Evolutionary conservation across 1,284 basidiomycete genomes (phyloP).

Genomic region (Ustilago curta): DNA sequence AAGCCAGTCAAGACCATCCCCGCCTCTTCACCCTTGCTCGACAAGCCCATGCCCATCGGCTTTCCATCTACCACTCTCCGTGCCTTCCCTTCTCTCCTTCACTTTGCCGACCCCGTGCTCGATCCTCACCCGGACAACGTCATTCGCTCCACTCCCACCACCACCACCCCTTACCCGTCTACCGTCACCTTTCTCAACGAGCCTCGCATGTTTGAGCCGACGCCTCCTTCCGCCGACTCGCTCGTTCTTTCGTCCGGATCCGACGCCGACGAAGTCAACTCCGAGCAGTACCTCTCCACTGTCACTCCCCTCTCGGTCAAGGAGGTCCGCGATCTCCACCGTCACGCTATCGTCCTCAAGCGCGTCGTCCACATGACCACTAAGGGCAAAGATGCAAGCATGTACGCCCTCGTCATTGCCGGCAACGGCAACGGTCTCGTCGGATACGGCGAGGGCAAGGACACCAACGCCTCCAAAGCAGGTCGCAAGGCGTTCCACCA

Average conservation of each 20-base stretch:
- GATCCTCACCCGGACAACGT: constrained; percentile 61
- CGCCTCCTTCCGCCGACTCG: constrained; percentile 54
- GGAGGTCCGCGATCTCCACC: constrained; percentile 63
- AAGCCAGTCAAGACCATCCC: constrained; percentile 27
- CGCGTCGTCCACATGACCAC: constrained; percentile 83
- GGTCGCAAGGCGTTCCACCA: constrained; percentile 77
- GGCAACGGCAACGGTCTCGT: constrained; percentile 87
- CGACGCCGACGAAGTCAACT: constrained; percentile 59
- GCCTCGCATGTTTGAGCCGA: constrained; percentile 56
- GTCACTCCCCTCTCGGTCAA: constrained; percentile 63
- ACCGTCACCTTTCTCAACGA: constrained; percentile 62
- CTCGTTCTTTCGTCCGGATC: constrained; percentile 54
- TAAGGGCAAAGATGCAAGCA: constrained; percentile 82
- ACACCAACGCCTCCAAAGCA: constrained; percentile 75
- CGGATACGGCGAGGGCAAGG: constrained; percentile 89
- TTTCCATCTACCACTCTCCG: constrained; percentile 49
- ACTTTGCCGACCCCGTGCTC: constrained; percentile 66
- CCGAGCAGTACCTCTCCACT: constrained; percentile 57
- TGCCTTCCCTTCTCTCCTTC: constrained; percentile 61
- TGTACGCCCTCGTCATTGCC: constrained; percentile 80
- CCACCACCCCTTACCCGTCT: constrained; percentile 38
- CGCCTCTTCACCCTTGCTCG: constrained; percentile 45
- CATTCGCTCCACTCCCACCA: constrained; percentile 35
- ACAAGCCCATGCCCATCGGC: constrained; percentile 55
- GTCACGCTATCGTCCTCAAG: constrained; percentile 64